Conservation (phyloP, 768 basidiomycete genomes). For the Butyriboletus loyo region DNA sequence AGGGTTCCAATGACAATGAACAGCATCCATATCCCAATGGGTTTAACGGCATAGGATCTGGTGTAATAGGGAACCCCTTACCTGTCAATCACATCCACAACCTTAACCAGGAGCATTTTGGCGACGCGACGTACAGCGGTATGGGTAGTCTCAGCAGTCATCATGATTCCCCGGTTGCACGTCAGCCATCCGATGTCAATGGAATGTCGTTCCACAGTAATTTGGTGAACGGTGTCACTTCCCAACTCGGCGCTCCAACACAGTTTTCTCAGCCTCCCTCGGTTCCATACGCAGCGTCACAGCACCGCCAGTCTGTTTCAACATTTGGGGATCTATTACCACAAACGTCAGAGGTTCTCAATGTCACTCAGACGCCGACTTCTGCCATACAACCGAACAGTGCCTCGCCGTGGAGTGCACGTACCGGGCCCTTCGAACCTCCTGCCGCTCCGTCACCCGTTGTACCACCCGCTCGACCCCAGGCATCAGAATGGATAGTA, state of each 20-base stretch:
- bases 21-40: constrained; percentile 24
- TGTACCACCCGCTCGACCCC: constrained; percentile 20
- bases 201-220: constrained; percentile 20
- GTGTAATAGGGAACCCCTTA: constrained; percentile 15
- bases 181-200: constrained; percentile 23
- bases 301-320: constrained; percentile 21
- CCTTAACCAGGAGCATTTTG: constrained; percentile 27
- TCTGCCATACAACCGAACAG: constrained; percentile 23
- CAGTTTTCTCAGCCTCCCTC: constrained; percentile 23
- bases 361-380: constrained; percentile 16
- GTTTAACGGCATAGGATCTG: constrained; percentile 20
- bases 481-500: constrained; percentile 38
- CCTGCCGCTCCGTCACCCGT: constrained; percentile 19
- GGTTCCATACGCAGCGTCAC: constrained; percentile 15
- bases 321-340: constrained; percentile 22
- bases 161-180: constrained; percentile 23
- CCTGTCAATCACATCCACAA: constrained; percentile 20
- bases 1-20: constrained; percentile 21
- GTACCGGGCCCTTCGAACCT: constrained; percentile 17
- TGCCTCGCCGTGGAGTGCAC: constrained; percentile 24
- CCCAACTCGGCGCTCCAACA: constrained; percentile 19
- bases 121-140: constrained; percentile 21
- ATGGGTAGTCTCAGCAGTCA: constrained; percentile 21
- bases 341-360: constrained; percentile 16
- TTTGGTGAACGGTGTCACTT: constrained; percentile 16